These are phyloP conservation scores for Arthroderma sp. DNA, from an alignment of 2,329 filamentous ascomycete species.

Conservation along the genomic window DNA sequence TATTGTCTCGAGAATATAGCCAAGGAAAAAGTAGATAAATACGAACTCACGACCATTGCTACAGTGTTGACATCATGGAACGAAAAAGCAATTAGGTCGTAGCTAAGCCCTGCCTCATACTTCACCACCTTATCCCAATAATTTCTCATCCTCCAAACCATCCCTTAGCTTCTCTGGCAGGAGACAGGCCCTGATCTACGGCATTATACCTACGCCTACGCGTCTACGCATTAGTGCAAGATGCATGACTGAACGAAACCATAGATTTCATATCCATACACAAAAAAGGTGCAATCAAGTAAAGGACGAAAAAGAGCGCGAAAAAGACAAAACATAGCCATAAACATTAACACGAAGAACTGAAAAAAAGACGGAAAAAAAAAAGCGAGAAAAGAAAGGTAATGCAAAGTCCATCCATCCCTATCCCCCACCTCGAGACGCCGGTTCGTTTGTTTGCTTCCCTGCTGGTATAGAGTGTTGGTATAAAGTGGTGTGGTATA, in stretches of 20 bases:
- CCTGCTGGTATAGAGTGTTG: not conserved
- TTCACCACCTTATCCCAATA: not conserved
- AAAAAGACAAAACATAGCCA: not conserved
- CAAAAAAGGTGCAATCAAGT: not conserved
- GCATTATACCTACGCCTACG: not conserved
- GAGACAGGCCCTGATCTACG: too few species aligned
- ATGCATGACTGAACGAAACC: not conserved
- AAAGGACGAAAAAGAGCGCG: not conserved
- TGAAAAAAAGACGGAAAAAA: slow-evolving; percentile 19
- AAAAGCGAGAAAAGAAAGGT: slow-evolving; percentile 10
- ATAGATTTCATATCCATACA: slow-evolving; percentile 5
- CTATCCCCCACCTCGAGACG: slow-evolving; percentile 8
- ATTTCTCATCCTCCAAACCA: too few species aligned
- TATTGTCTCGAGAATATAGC: too few species aligned
- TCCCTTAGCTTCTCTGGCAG: too few species aligned
- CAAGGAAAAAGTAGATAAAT: too few species aligned
- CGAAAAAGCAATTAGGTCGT: not conserved
- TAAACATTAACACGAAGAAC: slow-evolving; percentile 10
- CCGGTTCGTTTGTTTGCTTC: slow-evolving; percentile 8
- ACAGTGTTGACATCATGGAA: not conserved
- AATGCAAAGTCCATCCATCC: slow-evolving; percentile 6
- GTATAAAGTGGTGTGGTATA: too few species aligned
- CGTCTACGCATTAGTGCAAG: not conserved
- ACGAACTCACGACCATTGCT: too few species aligned
- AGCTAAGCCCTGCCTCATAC: not conserved